Percentiles rank a stretch among this genome's conserved stretches.
Evolutionary conservation across 176 grass and related monocot genomes (phyloP).

Genomic region (Rhynchospora tenuis): DNA sequence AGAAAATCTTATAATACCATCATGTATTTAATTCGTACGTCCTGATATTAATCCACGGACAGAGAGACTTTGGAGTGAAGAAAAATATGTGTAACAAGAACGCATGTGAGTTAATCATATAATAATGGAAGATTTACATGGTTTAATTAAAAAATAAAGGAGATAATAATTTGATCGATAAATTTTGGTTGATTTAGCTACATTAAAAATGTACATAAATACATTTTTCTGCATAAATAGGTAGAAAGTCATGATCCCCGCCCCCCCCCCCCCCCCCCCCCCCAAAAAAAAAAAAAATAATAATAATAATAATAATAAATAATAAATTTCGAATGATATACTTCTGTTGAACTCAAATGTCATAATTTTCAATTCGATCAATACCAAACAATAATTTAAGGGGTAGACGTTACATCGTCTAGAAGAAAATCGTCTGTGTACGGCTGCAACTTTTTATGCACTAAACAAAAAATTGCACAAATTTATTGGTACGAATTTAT

Average conservation of each 20-base stretch:
- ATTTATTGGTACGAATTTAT: no score
- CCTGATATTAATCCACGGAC: neutral
- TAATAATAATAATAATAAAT: neutral
- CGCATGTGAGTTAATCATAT: neutral
- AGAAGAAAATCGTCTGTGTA: no score
- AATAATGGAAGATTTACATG: neutral
- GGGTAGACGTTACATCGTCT: no score
- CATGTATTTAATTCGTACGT: neutral
- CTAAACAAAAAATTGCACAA: no score
- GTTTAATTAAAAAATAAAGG: neutral
- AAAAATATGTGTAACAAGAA: slow-evolving; percentile 17
- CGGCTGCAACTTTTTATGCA: no score
- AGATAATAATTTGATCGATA: neutral
- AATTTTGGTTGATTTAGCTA: neutral
- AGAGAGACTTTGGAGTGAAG: slow-evolving; percentile 65
- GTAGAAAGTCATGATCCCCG: neutral
- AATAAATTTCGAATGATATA: neutral
- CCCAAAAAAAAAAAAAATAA: no score
- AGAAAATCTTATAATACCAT: neutral
- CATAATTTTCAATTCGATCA: no score
- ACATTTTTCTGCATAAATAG: neutral
- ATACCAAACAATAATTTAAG: no score
- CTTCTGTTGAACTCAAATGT: no score
- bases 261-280: no score
- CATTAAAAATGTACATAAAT: neutral